Conservation (phyloP, 371 early-diverging fungal genomes). For the Fennellomyces sp. region DNA sequence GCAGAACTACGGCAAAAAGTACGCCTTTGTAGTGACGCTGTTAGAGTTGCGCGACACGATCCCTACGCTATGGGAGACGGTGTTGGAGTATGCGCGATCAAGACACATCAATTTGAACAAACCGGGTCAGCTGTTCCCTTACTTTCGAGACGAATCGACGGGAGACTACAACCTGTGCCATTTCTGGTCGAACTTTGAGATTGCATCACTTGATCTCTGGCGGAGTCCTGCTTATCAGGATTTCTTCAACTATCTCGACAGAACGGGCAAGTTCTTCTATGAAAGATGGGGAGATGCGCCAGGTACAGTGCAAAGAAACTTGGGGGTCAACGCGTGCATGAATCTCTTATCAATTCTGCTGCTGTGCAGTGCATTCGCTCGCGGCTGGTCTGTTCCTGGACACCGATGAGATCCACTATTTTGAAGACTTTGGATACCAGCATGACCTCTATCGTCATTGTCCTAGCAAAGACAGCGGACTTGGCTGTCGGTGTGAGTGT, state of each 20-base stretch:
- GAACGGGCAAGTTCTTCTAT: constrained; percentile 71
- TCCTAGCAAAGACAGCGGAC: constrained; percentile 47
- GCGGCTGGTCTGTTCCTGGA: constrained; percentile 85
- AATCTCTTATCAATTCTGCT: background rate
- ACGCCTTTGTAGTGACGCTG: constrained; percentile 78
- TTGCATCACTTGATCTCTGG: constrained; percentile 83
- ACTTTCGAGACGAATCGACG: constrained; percentile 43
- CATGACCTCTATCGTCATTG: constrained; percentile 80
- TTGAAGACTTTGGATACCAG: constrained; percentile 89
- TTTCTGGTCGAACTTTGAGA: constrained; percentile 95
- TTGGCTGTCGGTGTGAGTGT: constrained; percentile 48
- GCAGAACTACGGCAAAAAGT: constrained; percentile 73
- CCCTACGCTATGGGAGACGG: constrained; percentile 74
- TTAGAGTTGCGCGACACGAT: constrained; percentile 75
- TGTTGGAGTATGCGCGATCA: constrained; percentile 52
- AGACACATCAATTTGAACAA: constrained; percentile 43
- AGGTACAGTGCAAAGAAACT: constrained; percentile 23
- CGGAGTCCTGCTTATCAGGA: constrained; percentile 64
- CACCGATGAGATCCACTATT: constrained; percentile 88
- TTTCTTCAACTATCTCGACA: constrained; percentile 65
- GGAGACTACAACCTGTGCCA: constrained; percentile 74
- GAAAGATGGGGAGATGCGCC: constrained; percentile 78
- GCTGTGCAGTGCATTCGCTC: constrained; percentile 80
- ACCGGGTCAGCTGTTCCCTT: constrained; percentile 38
- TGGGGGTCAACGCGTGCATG: background rate